A percentile compares a stretch with the other conserved stretches of the same genome.
These are phyloP conservation scores for Microsporum canis DNA, from an alignment of 2,329 filamentous ascomycete genomes.

Conservation along the genomic window DNA sequence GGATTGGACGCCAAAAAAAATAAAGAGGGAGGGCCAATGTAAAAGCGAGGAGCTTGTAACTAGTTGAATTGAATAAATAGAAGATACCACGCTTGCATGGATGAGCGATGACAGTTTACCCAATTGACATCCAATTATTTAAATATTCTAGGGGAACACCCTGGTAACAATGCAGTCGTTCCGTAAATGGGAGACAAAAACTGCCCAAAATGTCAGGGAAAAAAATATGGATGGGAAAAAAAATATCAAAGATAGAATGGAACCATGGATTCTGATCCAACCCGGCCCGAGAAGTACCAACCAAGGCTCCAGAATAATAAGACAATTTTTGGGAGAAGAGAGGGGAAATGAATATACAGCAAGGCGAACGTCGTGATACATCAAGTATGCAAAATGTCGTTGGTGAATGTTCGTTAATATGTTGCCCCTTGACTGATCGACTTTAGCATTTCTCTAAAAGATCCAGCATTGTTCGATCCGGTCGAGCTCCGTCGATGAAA, in stretches of 20 bases:
- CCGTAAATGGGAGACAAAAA: background rate
- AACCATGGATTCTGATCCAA: conserved; percentile 1
- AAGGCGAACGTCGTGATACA: background rate
- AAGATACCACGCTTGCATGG: background rate
- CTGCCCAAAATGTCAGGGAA: background rate
- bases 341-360: background rate
- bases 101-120: background rate
- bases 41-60: background rate
- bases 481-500: conserved; percentile 43
- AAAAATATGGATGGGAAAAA: background rate
- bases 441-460: conserved; percentile 12
- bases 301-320: background rate
- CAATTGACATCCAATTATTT: conserved; percentile 1
- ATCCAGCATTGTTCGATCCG: conserved; percentile 15
- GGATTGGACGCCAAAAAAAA: background rate
- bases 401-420: background rate
- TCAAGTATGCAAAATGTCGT: background rate
- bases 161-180: background rate
- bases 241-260: background rate
- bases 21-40: background rate
- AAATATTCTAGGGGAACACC: background rate
- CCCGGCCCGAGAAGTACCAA: background rate
- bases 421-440: background rate
- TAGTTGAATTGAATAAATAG: background rate
- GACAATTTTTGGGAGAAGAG: background rate